Evolutionary conservation across 768 basidiomycete genomes (phyloP), one percentile per base, ranked within the genome.

Genomic region (Termitomyces sp.): DNA sequence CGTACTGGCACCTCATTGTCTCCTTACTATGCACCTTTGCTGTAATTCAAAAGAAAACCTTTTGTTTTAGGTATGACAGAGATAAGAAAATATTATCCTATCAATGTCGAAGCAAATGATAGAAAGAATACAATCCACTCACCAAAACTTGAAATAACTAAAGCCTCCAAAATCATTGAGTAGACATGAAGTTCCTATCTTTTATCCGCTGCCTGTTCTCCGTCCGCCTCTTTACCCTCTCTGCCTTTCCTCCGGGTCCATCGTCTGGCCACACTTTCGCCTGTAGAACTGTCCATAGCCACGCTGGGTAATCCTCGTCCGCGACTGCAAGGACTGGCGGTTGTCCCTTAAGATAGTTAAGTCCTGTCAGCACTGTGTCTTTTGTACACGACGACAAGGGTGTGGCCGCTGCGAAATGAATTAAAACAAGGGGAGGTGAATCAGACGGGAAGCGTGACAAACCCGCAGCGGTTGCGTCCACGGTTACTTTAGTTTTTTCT

Each of bases 241-340:
- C 81, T n/a, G 77, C 83, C 69, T 81, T 81, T 22, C 91, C 88
- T 20, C 89, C 90, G 1, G 86, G 88, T 1, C 88, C 88, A 61
- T 91, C 89, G 56, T 91, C 87, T 18, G 79, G 80, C 56, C 80
- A 75, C 44, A 78, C 78, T 66, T 81, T 82, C 5, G 86, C 81
- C 60, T 85, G 71, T 20, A 91, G 73, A 41, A 93, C 67, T 15
- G 79, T 86, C 95, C 95, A 97, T 42, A 97, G 70, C 95, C 95
- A 97, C 7, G 82, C 70, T 3, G 95, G 95, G 70, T 97, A 96
- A 64, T 87, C 85, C 46, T 90, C 87, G 70, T 97, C 95, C 0
- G 89, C 76, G 12, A 80, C 73, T 1, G 95, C 91, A 24, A 91
- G 70, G 0, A 95, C 84, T 6, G 91, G 86, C 0, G 82, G 74